Evolutionary conservation across 371 early-diverging fungal genomes (phyloP).

Genomic region (Apophysomyces elegans): DNA sequence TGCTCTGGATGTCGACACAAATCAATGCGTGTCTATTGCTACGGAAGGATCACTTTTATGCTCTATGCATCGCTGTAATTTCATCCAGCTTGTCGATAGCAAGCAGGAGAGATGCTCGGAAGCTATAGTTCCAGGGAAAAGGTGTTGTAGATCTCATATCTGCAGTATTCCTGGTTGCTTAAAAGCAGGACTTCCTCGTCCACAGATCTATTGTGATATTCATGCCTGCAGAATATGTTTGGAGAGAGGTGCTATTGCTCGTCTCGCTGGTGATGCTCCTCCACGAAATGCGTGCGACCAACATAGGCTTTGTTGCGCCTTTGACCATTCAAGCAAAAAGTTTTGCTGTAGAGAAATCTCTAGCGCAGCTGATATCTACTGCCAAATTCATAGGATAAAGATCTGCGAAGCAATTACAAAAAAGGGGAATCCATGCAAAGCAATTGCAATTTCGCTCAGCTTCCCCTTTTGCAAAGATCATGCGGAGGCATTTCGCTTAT

Average conservation of each 20-base stretch:
- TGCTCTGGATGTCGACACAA: neutral
- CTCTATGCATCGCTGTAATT: neutral
- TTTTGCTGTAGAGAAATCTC: neutral
- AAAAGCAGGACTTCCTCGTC: neutral
- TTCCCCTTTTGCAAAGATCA: neutral
- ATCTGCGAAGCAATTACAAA: neutral
- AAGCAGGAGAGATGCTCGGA: neutral
- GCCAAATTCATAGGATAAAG: neutral
- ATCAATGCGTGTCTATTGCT: neutral
- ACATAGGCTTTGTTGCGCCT: neutral
- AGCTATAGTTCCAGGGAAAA: neutral
- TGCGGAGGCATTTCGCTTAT: neutral
- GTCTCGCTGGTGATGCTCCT: neutral
- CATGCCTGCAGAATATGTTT: slow-evolving; percentile 6
- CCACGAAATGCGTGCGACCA: neutral
- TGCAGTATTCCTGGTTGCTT: neutral
- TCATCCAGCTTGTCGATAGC: neutral
- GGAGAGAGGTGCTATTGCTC: neutral
- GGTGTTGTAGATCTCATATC: neutral
- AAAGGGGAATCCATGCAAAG: neutral
- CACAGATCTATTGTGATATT: neutral
- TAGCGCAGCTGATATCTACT: neutral
- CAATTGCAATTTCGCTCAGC: neutral
- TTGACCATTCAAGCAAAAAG: neutral
- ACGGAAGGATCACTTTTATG: neutral